Evolutionary conservation across 495 filamentous ascomycete genomes (phyloP).

Genomic region (Penicillium coprophilum): DNA sequence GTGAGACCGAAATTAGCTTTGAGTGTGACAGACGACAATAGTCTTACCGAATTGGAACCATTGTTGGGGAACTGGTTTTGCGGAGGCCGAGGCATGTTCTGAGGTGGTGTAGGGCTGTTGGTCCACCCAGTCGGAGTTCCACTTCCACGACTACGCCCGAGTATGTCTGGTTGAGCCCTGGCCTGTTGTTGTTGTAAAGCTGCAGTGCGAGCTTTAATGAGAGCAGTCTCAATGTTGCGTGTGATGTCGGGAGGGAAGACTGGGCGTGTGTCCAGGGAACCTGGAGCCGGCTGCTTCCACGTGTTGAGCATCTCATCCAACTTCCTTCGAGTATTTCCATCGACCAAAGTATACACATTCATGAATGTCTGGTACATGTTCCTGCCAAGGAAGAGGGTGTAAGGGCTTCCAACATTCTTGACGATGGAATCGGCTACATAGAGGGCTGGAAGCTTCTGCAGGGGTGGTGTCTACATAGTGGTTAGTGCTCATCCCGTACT

Average conservation of each 20-base stretch:
- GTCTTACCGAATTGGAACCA: conserved; percentile 39
- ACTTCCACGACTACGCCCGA: conserved; percentile 55
- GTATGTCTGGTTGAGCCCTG: conserved; percentile 61
- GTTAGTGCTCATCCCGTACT: conserved; percentile 37
- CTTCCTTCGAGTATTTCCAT: conserved; percentile 74
- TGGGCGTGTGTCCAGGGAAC: conserved; percentile 80
- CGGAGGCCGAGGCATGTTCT: conserved; percentile 43
- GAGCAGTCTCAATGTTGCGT: conserved; percentile 85
- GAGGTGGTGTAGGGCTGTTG: conserved; percentile 70
- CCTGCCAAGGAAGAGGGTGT: conserved; percentile 88
- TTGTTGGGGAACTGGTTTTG: conserved; percentile 34
- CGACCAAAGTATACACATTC: conserved; percentile 89
- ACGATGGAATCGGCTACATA: conserved; percentile 98
- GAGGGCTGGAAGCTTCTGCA: conserved; percentile 86
- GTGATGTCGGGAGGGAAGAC: conserved; percentile 86
- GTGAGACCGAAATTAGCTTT: conserved; percentile 4
- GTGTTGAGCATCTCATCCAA: conserved; percentile 97
- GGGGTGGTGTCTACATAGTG: conserved; percentile 69
- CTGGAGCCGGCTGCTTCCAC: conserved; percentile 95
- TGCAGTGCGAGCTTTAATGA: conserved; percentile 82
- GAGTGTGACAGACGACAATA: not conserved
- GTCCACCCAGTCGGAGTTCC: conserved; percentile 55
- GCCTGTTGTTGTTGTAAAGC: conserved; percentile 69
- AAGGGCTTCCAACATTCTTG: conserved; percentile 97
- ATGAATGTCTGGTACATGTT: conserved; percentile 94